These are phyloP conservation scores for Otatea glauca DNA, from an alignment of 176 grass and related monocot species.

Conservation along the genomic window DNA sequence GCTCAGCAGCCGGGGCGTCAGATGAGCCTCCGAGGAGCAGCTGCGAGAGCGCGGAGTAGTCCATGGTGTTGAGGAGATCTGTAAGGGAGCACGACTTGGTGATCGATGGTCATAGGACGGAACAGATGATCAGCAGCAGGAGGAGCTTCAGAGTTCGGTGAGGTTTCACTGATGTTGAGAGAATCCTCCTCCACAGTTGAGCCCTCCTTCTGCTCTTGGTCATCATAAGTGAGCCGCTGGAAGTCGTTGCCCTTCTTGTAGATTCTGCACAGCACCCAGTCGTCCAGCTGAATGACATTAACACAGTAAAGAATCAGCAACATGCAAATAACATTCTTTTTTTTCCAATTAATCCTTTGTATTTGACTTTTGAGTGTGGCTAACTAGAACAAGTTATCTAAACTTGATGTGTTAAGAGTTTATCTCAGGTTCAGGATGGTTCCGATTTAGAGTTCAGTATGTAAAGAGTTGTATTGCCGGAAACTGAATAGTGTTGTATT, in stretches of 20 bases:
- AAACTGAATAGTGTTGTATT: too few relatives aligned
- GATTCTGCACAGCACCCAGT: constrained; percentile 85
- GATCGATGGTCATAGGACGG: neutral
- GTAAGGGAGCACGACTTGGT: constrained; percentile 59
- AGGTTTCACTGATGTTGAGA: neutral
- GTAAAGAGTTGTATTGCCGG: too few relatives aligned
- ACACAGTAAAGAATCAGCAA: neutral
- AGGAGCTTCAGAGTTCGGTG: constrained; percentile 20
- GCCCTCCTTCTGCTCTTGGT: constrained; percentile 48
- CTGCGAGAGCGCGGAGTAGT: constrained; percentile 50
- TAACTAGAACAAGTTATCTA: too few relatives aligned
- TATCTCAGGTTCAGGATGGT: too few relatives aligned
- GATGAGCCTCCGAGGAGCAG: constrained; percentile 43
- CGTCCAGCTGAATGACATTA: constrained; percentile 58
- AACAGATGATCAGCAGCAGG: neutral
- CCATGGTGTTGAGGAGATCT: constrained; percentile 57
- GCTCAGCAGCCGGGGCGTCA: neutral
- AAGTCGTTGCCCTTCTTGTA: constrained; percentile 61
- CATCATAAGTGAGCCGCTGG: neutral
- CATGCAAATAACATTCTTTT: neutral
- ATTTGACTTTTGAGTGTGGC: too few relatives aligned
- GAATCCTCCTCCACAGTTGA: constrained; percentile 46
- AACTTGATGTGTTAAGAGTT: too few relatives aligned
- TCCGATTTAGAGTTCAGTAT: too few relatives aligned
- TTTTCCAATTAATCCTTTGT: too few relatives aligned